Base-by-base conservation (phyloP, 768 basidiomycete genomes). In the Rhodotorula sphaerocarpa region DNA sequence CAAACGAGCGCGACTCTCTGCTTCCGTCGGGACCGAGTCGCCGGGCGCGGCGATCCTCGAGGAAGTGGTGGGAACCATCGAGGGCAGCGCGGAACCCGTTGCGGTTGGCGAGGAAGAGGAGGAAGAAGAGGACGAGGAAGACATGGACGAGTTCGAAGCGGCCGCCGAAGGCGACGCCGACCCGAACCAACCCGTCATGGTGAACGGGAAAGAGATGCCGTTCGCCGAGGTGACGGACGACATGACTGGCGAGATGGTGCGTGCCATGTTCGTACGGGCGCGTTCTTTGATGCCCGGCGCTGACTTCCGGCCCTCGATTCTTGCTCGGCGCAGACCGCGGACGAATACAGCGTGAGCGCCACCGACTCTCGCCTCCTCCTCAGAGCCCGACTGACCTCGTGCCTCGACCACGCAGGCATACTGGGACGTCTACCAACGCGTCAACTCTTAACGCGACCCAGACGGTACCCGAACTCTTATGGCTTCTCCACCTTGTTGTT, bases 221-320 rank as follows among this genome's bases (percentile, higher is more conserved):
- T 86, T 87, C 70, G 87, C 84, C 6, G 79, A 85, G 65, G 83
- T 97, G 46, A 92, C 88, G 5, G 91, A 95, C 70, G 92, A 90
- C 23, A 60, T 70, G 61, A 65, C 63, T 25, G 58, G 59, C n/a
- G 66, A 66, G 44, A 71, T 71, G 71, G 50, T 51, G 50, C 34
- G 50, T 31, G n/a, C 33, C 50, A 3, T 30, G 9, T 7, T 47
- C 30, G 21, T 18, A n/a, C n/a, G n/a, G n/a, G n/a, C n/a, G n/a
- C n/a, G n/a, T 33, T 25, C 52, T 48, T 30, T 7, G 23, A 12
- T 4, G 23, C 10, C 12, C 5, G 14, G 3, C n/a, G 21, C 45
- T 21, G 7, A 5, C 5, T 18, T 25, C 14, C n/a, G 25, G 1
- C 25, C 16, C 7, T 2, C 12, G 23, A 41, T 11, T 25, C 25